Evolutionary conservation across 192 early-diverging fungal species (phyloP), one percentile per base, ranked within the genome.

Genomic region (Umbelopsis vinacea): DNA sequence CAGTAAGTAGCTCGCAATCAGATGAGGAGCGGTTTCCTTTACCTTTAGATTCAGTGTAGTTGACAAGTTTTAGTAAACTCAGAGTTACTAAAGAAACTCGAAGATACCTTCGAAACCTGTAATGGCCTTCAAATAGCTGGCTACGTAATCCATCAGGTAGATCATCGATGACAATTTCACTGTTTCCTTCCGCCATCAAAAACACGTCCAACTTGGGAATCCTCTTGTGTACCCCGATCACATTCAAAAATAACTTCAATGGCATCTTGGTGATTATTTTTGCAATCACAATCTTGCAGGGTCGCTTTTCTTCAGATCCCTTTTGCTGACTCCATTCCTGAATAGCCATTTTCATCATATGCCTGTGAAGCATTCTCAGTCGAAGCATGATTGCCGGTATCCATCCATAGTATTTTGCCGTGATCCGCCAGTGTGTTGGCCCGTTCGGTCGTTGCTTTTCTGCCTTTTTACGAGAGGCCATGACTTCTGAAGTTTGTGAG

Each of bases 311-410:
- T n/a, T 15, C 29, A 19, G 14, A 19, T 0, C 2, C 1, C 57
- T 29, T 17, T 3, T 11, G 26, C 15, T 33, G 57, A 4, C 0
- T 19, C 19, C 48, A 50, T 50, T 21, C 48, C 0, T 63, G 15
- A 63, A 54, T 24, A 2, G 53, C 53, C 53, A 54, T 54, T 37
- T 35, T 63, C 14, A 63, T 26, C 57, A 63, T 63, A 63, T 63
- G 57, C 33, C 33, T 29, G 19, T 63, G 57, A 7, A 63, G 17
- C 0, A 37, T 14, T 37, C 26, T 63, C 33, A 63, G 23, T 22
- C 57, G 57, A 63, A 63, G 57, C 57, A 63, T 63, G 33, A 7
- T 37, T n/a, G 57, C 57, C 26, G 57, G 17, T 35, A 63, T 63
- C 26, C 33, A 63, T 3, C 57, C 57, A 17, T 63, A 63, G 57